These are phyloP conservation scores for Boletus rufocinnamomeus DNA, from an alignment of 768 basidiomycete species.

Conservation along the genomic window DNA sequence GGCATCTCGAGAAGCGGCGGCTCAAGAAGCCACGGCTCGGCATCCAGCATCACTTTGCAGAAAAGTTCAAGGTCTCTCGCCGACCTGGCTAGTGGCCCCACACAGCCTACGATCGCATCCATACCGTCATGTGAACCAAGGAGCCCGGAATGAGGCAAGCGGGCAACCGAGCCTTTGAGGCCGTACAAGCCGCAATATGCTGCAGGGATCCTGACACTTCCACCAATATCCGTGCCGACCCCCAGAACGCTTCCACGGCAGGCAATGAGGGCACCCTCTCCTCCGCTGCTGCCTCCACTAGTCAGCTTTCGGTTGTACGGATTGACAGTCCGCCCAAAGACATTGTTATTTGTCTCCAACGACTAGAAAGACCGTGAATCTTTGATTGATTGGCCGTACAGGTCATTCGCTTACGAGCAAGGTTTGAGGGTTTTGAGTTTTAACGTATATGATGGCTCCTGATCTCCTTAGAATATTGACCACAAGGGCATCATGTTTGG, in stretches of 20 bases:
- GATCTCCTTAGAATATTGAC: conserved; percentile 47
- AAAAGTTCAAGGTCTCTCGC: conserved; percentile 51
- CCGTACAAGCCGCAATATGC: conserved; percentile 45
- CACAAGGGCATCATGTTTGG: conserved; percentile 44
- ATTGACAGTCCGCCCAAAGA: conserved; percentile 64
- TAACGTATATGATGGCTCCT: conserved; percentile 48
- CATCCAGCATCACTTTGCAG: conserved; percentile 47
- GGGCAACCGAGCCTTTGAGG: conserved; percentile 49
- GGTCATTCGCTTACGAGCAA: conserved; percentile 41
- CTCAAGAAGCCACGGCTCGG: conserved; percentile 49
- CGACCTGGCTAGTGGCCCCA: conserved; percentile 51
- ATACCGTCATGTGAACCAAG: conserved; percentile 53
- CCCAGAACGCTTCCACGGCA: conserved; percentile 43
- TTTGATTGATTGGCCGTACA: not conserved
- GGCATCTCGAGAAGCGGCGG: conserved; percentile 51
- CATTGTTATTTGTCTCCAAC: conserved; percentile 54
- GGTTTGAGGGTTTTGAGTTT: conserved; percentile 52
- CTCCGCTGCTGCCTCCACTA: conserved; percentile 50
- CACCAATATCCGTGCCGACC: conserved; percentile 52
- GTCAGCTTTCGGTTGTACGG: conserved; percentile 55
- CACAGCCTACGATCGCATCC: conserved; percentile 52
- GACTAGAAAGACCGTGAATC: conserved; percentile 37
- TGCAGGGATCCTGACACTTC: conserved; percentile 46
- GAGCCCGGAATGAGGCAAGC: conserved; percentile 53
- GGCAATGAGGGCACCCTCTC: conserved; percentile 49